Evolutionary conservation across 2,329 filamentous ascomycete species (phyloP), one percentile per base, ranked within the genome.

Genomic region (Ophiobolus disseminans): DNA sequence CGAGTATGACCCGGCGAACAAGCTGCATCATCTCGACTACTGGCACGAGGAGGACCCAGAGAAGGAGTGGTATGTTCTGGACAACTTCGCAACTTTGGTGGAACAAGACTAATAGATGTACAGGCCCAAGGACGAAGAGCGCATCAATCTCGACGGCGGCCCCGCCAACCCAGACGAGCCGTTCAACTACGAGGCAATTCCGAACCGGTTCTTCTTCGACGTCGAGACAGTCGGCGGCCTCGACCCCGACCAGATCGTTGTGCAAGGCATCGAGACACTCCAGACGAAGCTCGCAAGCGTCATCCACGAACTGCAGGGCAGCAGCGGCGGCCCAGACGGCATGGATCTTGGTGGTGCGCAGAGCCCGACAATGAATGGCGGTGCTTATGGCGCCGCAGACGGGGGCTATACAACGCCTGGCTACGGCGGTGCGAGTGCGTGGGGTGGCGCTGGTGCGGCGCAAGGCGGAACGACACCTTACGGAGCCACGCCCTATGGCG

Each of bases 1-100:
- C 71, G 94, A 99, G 75, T 99, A 99, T 74, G 94, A 99, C 72
- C 94, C 94, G 52, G 89, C 95, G 74, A 99, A 99, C 78, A 97
- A 96, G 77, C 79, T 99, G 58, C 85, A 87, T 59, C 94, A 99
- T 75, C 81, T 94, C 46, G 90, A 96, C 67, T 85, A 96, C 74
- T 99, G 94, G 94, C 97, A 91, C 72, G 94, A 99, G 79, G 84
- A 87, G 61, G 89, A 95, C 74, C 87, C 90, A 1, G 82, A 84
- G 50, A 83, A 86, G 66, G 93, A 97, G 80, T 97, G 92, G 92
- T 95, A 78, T 74, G 86, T 76, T 35, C 14, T 7, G 13, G 17
- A 2, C 17, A 5, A 36, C 10, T n/a, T 9, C 5, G n/a, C 19
- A 22, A 34, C 21, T 31, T n/a, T 4, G 16, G 20, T 36, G 9